Conservation (phyloP, 495 filamentous ascomycete species). For the Hypoxylon subgilvum region DNA sequence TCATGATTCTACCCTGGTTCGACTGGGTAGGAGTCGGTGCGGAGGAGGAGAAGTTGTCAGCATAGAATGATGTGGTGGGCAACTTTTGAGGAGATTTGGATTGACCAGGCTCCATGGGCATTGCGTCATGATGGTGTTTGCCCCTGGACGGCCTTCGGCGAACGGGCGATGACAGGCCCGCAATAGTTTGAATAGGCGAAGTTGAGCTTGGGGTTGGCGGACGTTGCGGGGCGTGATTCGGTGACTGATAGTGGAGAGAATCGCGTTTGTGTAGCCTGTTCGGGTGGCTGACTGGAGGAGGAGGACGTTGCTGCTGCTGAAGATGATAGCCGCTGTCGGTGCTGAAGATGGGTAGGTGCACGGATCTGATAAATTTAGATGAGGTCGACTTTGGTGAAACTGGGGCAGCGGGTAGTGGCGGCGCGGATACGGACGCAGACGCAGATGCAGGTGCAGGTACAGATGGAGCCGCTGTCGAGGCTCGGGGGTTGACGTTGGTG, state of each 20-base stretch:
- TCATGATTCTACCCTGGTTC: slow-evolving; percentile 29
- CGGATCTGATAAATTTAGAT: slow-evolving; percentile 29
- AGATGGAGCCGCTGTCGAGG: slow-evolving; percentile 19
- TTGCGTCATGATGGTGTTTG: slow-evolving; percentile 47
- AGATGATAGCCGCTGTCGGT: slow-evolving; percentile 19
- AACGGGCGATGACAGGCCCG: slow-evolving; percentile 20
- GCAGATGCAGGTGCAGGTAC: slow-evolving; percentile 16
- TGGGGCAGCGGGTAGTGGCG: slow-evolving; percentile 17
- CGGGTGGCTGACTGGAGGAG: too few species aligned
- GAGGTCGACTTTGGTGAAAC: slow-evolving; percentile 32
- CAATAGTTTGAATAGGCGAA: slow-evolving; percentile 14
- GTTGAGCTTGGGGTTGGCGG: slow-evolving; percentile 24
- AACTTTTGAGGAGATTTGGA: slow-evolving; percentile 32
- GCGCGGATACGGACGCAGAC: slow-evolving; percentile 16
- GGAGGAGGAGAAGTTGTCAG: slow-evolving; percentile 51
- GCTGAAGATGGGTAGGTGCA: slow-evolving; percentile 33
- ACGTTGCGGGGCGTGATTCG: slow-evolving; percentile 14
- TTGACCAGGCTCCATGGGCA: slow-evolving; percentile 42
- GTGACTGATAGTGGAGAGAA: slow-evolving; percentile 15
- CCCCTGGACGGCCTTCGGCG: slow-evolving; percentile 26
- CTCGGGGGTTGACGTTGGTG: slow-evolving; percentile 3
- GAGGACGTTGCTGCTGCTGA: not conserved
- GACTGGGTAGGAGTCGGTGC: slow-evolving; percentile 40
- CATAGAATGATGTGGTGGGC: slow-evolving; percentile 34
- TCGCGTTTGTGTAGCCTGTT: slow-evolving; percentile 32